phyloP scores from a whole-genome alignment of 345 rosid species.

The Acer negundo region DNA sequence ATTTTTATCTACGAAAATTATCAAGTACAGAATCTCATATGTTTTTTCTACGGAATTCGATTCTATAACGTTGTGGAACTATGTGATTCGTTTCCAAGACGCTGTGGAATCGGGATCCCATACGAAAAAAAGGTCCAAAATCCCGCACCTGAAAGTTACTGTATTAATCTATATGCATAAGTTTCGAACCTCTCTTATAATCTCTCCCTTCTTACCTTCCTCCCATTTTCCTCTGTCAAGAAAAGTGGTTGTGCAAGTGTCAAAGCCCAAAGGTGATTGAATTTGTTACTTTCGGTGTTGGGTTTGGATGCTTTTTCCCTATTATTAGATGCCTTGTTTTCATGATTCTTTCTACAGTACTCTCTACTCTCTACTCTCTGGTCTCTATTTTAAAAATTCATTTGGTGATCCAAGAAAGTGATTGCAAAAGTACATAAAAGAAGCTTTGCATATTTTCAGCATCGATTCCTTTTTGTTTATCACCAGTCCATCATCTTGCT shows the following conservation, averaged over 20 bases:
- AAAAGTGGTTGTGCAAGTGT: background rate
- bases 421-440: background rate
- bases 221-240: background rate
- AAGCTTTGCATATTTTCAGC: background rate
- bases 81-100: too few relatives aligned
- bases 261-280: background rate
- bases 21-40: too few relatives aligned
- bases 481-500: background rate
- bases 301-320: constrained; percentile 6
- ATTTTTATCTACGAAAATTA: background rate
- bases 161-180: too few relatives aligned
- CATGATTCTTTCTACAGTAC: background rate
- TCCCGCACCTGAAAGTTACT: too few relatives aligned
- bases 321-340: constrained; percentile 12
- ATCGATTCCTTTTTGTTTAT: too few relatives aligned
- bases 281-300: constrained; percentile 12
- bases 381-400: background rate
- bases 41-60: too few relatives aligned
- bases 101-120: too few relatives aligned
- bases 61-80: too few relatives aligned
- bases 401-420: constrained; percentile 8
- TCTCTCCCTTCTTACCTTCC: background rate
- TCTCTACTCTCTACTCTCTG: too few relatives aligned
- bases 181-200: too few relatives aligned
- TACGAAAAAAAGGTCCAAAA: too few relatives aligned